Percentiles rank a stretch among this genome's conserved stretches.
These are phyloP conservation scores for Zoysia japonica DNA, from an alignment of 176 grass and related monocot genomes.

Conservation along the genomic window DNA sequence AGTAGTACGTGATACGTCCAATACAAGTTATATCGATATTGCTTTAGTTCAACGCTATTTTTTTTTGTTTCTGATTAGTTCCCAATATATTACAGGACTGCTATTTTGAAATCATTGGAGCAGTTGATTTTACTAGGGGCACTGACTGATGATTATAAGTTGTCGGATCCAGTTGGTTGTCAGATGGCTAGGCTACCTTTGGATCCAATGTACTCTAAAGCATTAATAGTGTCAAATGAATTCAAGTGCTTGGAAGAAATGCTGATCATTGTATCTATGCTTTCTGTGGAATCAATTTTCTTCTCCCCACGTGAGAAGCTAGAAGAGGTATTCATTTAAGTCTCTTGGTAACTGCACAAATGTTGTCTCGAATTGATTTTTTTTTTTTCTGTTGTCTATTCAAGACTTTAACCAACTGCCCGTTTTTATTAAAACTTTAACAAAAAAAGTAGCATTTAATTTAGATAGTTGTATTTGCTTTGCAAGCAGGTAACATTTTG, in stretches of 20 bases:
- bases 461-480: neutral
- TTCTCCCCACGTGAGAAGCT: constrained; percentile 80
- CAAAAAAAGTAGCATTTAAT: neutral
- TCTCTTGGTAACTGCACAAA: neutral
- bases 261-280: constrained; percentile 94
- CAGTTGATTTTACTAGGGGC: constrained; percentile 82
- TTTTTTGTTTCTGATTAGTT: constrained; percentile 31
- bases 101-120: constrained; percentile 93
- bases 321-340: constrained; percentile 72
- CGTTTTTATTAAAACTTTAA: too few species aligned
- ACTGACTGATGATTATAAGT: constrained; percentile 81
- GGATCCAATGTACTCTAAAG: constrained; percentile 96
- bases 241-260: constrained; percentile 99
- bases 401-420: neutral
- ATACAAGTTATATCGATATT: neutral
- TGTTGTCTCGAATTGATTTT: neutral
- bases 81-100: constrained; percentile 53
- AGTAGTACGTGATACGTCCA: neutral
- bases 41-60: neutral
- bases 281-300: constrained; percentile 97
- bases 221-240: constrained; percentile 70
- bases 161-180: constrained; percentile 79
- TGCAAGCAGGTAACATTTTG: neutral
- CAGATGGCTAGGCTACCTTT: constrained; percentile 92
- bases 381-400: neutral